A percentile compares a stretch with the other conserved stretches of the same genome.
phyloP scores from a whole-genome alignment of 768 basidiomycete genomes.

The Suillus decipiens region DNA sequence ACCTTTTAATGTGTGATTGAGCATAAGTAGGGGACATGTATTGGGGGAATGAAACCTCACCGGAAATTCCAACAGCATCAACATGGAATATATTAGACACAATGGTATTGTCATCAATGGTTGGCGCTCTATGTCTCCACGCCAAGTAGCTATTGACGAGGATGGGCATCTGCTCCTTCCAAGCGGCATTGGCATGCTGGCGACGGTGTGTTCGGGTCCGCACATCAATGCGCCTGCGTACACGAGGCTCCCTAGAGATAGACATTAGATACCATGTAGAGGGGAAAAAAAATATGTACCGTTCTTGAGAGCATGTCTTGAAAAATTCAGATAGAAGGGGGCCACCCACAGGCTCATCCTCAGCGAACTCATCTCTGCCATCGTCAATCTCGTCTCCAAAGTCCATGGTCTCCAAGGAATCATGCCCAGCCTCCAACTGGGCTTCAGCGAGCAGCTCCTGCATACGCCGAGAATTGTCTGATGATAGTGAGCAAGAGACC shows the following conservation, averaged over 20 bases:
- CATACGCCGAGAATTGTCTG: neutral
- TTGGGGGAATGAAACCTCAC: neutral
- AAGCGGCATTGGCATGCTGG: neutral
- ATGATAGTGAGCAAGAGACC: neutral
- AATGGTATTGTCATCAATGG: neutral
- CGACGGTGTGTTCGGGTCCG: neutral
- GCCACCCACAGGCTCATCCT: neutral
- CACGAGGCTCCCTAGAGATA: too few species aligned
- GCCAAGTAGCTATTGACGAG: neutral
- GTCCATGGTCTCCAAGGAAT: neutral
- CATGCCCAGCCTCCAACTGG: neutral
- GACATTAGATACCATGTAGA: too few species aligned
- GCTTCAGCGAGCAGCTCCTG: neutral
- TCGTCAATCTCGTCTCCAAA: neutral
- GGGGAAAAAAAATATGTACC: too few species aligned
- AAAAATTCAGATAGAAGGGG: conserved; percentile 3
- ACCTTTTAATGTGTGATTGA: neutral
- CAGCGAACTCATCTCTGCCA: too few species aligned
- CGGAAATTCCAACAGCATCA: neutral
- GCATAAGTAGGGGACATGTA: neutral
- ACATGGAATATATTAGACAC: neutral
- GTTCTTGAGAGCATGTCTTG: too few species aligned
- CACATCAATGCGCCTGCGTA: neutral
- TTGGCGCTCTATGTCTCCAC: neutral
- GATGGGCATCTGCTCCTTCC: neutral